Percentiles rank a stretch among this genome's conserved stretches.
Evolutionary conservation across 371 early-diverging fungal genomes (phyloP).

Genomic region (Chytridiales sp.): DNA sequence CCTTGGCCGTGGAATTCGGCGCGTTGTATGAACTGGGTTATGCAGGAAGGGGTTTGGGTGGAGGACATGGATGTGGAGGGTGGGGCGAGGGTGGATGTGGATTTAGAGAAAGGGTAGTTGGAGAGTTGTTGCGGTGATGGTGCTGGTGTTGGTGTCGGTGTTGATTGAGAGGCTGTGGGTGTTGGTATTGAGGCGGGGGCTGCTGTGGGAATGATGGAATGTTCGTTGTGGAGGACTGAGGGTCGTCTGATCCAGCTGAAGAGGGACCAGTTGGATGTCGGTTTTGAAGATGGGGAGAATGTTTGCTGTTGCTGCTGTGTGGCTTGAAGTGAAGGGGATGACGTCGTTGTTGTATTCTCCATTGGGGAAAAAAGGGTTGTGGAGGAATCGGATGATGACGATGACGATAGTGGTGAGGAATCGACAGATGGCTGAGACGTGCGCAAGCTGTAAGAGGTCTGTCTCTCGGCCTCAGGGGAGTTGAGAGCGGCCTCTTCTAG

Average conservation of each 20-base stretch:
- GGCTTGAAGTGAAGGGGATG: not conserved
- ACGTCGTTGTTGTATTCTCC: not conserved
- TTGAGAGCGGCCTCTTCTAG: too few relatives aligned
- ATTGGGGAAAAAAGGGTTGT: too few relatives aligned
- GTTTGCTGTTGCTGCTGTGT: slow-evolving; percentile 1
- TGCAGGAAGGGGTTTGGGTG: slow-evolving; percentile 9
- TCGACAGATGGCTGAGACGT: not conserved
- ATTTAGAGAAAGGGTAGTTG: slow-evolving; percentile 10
- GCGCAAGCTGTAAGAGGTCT: too few relatives aligned
- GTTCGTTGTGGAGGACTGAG: not conserved
- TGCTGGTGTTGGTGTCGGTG: not conserved
- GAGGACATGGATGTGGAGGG: not conserved
- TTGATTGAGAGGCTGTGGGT: not conserved
- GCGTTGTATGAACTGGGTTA: slow-evolving; percentile 76
- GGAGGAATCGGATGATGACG: not conserved
- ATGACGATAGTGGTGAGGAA: slow-evolving; percentile 9
- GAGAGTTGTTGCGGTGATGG: not conserved
- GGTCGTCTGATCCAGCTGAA: too few relatives aligned
- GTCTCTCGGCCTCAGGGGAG: too few relatives aligned
- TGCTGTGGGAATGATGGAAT: not conserved
- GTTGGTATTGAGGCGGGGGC: not conserved
- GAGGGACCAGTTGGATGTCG: too few relatives aligned
- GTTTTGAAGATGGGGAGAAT: not conserved
- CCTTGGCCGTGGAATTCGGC: slow-evolving; percentile 80
- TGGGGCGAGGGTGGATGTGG: slow-evolving; percentile 8